Evolutionary conservation across 108 stramenopile species (phyloP).

Genomic region (Epipyxis sp.): DNA sequence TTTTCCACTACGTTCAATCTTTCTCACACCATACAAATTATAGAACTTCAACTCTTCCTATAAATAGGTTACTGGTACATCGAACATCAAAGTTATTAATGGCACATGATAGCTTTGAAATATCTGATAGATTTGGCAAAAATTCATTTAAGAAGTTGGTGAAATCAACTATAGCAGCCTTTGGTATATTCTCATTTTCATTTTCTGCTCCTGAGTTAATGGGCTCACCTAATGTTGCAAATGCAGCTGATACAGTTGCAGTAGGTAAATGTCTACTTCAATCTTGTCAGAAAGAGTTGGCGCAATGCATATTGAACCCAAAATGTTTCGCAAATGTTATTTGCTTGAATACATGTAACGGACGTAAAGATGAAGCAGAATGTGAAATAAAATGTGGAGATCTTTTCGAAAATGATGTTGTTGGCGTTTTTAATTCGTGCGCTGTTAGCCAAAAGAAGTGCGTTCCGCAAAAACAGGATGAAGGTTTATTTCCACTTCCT

Average conservation of each 20-base stretch:
- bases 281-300: not conserved
- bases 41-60: no score
- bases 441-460: constrained; percentile 82
- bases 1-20: no score
- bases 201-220: no score
- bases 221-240: not conserved
- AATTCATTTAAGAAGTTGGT: no score
- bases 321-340: constrained; percentile 76
- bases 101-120: no score
- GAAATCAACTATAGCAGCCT: no score
- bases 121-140: no score
- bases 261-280: not conserved
- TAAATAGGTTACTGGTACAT: no score
- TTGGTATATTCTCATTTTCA: no score
- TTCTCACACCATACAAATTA: no score
- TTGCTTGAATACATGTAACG: constrained; percentile 86
- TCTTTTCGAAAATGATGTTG: constrained; percentile 86
- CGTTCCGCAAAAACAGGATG: constrained; percentile 81
- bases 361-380: constrained; percentile 71
- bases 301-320: not conserved
- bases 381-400: constrained; percentile 94
- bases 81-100: no score
- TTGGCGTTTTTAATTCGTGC: constrained; percentile 92
- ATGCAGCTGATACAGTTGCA: not conserved
- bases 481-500: constrained; percentile 81